These are phyloP conservation scores for Aureobasidium musti DNA, from an alignment of 2,329 filamentous ascomycete species.

Conservation along the genomic window DNA sequence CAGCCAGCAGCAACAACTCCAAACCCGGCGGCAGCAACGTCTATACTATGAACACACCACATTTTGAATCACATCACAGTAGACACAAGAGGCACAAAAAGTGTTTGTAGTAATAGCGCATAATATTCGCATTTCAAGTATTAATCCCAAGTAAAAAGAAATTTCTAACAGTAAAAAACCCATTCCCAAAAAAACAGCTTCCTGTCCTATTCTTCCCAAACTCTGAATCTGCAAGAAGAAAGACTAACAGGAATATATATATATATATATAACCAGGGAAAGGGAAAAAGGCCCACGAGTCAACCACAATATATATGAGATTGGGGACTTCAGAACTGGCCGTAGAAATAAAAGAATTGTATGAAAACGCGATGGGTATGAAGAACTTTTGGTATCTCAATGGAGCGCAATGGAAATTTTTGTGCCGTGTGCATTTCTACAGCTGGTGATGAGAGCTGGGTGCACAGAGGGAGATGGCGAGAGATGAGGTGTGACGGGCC, in stretches of 20 bases:
- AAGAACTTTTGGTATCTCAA: neutral
- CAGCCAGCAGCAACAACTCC: too few species aligned
- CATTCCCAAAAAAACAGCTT: neutral
- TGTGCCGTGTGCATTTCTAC: neutral
- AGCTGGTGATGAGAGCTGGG: neutral
- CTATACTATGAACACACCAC: too few species aligned
- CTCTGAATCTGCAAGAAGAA: neutral
- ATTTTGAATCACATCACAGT: too few species aligned
- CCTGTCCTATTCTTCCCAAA: too few species aligned
- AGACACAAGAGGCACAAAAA: too few species aligned
- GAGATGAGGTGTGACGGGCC: neutral
- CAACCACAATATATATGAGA: neutral
- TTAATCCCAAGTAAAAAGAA: too few species aligned
- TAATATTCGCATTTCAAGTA: too few species aligned
- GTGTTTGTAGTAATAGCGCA: too few species aligned
- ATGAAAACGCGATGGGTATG: constrained; percentile 7
- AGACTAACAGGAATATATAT: neutral
- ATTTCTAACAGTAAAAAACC: too few species aligned
- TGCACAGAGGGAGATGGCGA: neutral
- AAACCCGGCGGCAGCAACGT: too few species aligned
- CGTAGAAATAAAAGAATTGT: neutral
- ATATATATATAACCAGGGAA: too few species aligned
- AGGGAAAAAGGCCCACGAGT: constrained; percentile 20
- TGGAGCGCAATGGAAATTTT: neutral
- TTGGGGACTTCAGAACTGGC: neutral